Base-by-base conservation (phyloP, 305 asterid species). In the Stenogyne calaminthoides region DNA sequence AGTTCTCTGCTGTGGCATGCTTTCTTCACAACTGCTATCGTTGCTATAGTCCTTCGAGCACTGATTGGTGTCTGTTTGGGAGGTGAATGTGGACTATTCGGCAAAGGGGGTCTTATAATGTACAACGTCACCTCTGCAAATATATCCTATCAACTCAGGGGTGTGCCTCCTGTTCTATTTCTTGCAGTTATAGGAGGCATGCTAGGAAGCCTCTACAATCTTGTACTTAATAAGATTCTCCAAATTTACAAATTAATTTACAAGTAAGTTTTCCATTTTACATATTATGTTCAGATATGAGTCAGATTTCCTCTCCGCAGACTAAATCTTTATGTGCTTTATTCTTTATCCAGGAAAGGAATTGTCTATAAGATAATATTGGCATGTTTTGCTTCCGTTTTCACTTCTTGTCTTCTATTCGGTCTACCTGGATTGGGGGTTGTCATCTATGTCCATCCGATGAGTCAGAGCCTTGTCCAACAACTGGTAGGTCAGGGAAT, bases 401-500 rank as follows among this genome's bases (percentile, higher is more conserved):
- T 72, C 88, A 91, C 96, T 34, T 91, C 97, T 59, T 84, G 95
- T 66, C 90, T 91, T 71, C 88, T 91, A 58, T 91, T 91, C 62
- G 96, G 97, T 70, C 80, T 91, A 52, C 93, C 49, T 91, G 97
- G 97, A 68, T 85, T 61, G 95, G 96, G 39, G 62, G 91, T 25
- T 91, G 97, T 77, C 90, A 72, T 9, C 77, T 85, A 49, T 92
- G 96, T 63, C 96, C 96, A 56, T 59, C 83, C 19, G 89, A 88
- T 81, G 46, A 93, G 62, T 71, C 85, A 9, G 96, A 92, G 82
- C 96, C 98, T 58, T 90, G 98, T 65, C 98, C 98, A 34, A 86
- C 98, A 36, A 88, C 88, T 61, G 98, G 98, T 22, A 93, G 97
- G 25, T 90, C 96, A 56, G 98, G 98, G 18, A 92, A 90, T 80